Evolutionary conservation across 345 rosid genomes (phyloP).

Genomic region (Laguncularia racemosa): DNA sequence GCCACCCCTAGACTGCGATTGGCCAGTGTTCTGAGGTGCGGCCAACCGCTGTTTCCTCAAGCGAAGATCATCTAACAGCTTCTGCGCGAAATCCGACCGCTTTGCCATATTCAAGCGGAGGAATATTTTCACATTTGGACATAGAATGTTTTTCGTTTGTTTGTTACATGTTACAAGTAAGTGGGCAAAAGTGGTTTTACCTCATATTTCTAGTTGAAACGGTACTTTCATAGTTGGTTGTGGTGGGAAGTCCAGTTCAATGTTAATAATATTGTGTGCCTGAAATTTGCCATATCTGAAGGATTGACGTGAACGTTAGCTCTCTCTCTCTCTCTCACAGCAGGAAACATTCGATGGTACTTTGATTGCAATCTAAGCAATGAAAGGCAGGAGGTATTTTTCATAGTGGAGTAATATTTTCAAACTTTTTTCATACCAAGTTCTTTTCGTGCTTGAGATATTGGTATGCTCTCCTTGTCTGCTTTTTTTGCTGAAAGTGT

Average conservation of each 20-base stretch:
- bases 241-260: conserved; percentile 40
- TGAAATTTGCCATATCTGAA: conserved; percentile 6
- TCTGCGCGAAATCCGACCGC: conserved; percentile 86
- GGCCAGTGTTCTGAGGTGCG: conserved; percentile 37
- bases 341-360: conserved; percentile 22
- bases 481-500: too few relatives aligned
- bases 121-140: conserved; percentile 3
- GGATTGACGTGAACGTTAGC: conserved; percentile 64
- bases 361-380: conserved; percentile 79
- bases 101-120: conserved; percentile 43
- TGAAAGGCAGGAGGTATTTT: conserved; percentile 1
- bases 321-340: conserved; percentile 21
- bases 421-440: background rate
- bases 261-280: conserved; percentile 17
- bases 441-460: background rate
- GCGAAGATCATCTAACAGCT: conserved; percentile 85
- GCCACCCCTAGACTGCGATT: conserved; percentile 12
- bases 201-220: conserved; percentile 42
- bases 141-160: background rate
- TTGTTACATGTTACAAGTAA: background rate
- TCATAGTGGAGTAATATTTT: background rate
- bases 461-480: background rate
- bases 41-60: conserved; percentile 68
- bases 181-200: conserved; percentile 10
- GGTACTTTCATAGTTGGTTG: conserved; percentile 77